Evolutionary conservation across 2,329 filamentous ascomycete genomes (phyloP).

Genomic region (Elsinoe perseae): DNA sequence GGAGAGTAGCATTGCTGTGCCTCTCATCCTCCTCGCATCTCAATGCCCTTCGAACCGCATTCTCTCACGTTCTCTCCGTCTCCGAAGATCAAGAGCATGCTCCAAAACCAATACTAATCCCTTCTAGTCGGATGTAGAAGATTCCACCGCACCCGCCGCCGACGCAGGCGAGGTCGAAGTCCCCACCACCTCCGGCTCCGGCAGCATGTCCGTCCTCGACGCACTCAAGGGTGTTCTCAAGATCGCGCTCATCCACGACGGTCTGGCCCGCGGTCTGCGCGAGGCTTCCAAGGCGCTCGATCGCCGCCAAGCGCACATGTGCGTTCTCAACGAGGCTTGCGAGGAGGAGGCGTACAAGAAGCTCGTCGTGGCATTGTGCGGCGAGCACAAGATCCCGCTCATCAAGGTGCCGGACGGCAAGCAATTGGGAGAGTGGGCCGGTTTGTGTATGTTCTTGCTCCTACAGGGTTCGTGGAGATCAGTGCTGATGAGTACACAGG

Average conservation of each 20-base stretch:
- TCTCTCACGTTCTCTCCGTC: neutral
- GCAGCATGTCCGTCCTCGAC: constrained; percentile 90
- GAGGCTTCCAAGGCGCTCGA: constrained; percentile 99
- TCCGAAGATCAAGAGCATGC: too few species aligned
- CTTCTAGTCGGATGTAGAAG: constrained; percentile 98
- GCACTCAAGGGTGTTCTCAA: constrained; percentile 98
- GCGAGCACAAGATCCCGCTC: constrained; percentile 98
- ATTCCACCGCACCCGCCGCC: constrained; percentile 78
- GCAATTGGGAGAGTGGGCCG: constrained; percentile 99
- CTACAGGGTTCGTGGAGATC: constrained; percentile 5
- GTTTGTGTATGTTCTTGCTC: constrained; percentile 72
- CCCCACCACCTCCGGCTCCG: constrained; percentile 75
- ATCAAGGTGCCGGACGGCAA: constrained; percentile 99
- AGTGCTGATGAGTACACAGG: constrained; percentile 46
- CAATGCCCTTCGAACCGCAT: neutral
- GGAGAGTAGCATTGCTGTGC: neutral
- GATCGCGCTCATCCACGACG: constrained; percentile 98
- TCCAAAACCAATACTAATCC: neutral
- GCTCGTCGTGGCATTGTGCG: constrained; percentile 96
- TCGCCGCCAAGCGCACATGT: constrained; percentile 98
- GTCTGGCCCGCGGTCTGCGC: constrained; percentile 94
- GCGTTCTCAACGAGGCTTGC: constrained; percentile 98
- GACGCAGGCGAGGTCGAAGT: constrained; percentile 77
- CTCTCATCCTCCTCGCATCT: neutral
- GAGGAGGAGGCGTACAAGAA: constrained; percentile 99